Conservation (phyloP, 139 green algal species). For the Yamagishiella unicocca region DNA sequence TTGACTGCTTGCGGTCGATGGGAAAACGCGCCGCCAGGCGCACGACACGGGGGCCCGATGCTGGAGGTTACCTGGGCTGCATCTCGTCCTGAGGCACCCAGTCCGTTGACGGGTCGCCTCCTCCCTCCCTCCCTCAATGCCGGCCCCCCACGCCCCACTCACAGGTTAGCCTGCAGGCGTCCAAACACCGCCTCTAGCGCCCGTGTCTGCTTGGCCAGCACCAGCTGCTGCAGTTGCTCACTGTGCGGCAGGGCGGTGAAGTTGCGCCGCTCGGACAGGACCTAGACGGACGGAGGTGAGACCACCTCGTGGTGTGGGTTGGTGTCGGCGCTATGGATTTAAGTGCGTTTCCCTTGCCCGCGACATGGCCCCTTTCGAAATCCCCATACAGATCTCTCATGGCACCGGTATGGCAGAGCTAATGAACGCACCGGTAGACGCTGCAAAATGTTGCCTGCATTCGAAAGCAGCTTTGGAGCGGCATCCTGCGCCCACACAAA, state of each 20-base stretch:
- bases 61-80: no score
- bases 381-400: not conserved
- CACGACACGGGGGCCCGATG: not conserved
- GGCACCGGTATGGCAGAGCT: not conserved
- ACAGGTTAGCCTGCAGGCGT: constrained; percentile 21
- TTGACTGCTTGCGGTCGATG: no score
- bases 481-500: not conserved
- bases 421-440: constrained; percentile 17
- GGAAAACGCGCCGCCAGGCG: not conserved
- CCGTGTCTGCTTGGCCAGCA: constrained; percentile 7
- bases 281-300: constrained; percentile 1
- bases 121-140: no score
- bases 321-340: no score
- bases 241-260: not conserved
- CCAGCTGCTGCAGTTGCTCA: constrained; percentile 15
- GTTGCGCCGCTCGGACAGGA: not conserved
- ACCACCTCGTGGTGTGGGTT: no score
- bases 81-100: no score
- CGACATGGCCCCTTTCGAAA: no score
- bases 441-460: constrained; percentile 33
- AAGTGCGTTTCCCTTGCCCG: no score
- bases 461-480: not conserved
- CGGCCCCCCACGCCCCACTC: no score
- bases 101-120: no score
- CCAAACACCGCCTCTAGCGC: constrained; percentile 32